Percentiles rank a stretch among this genome's conserved stretches.
Evolutionary conservation across 441 rosid species (phyloP).

Genomic region (Biscutella auriculata): DNA sequence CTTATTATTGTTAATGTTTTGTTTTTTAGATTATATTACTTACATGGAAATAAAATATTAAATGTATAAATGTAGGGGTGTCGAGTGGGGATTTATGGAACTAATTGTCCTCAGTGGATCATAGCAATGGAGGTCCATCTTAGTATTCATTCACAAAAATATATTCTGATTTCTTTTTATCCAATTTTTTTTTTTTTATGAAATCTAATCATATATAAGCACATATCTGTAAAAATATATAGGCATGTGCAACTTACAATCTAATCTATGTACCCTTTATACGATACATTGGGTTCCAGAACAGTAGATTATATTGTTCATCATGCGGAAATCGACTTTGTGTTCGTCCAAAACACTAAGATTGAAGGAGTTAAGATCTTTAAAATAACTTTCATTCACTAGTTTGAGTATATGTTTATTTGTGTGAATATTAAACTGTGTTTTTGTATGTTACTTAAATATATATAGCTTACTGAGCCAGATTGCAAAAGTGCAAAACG

Average conservation of each 20-base stretch:
- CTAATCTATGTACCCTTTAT: conserved; percentile 84
- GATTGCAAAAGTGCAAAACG: conserved; percentile 39
- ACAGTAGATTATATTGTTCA: conserved; percentile 75
- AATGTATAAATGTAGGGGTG: conserved; percentile 35
- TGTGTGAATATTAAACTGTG: not conserved
- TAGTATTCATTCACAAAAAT: not conserved
- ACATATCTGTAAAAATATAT: too few relatives aligned
- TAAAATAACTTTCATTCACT: not conserved
- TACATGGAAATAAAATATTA: not conserved
- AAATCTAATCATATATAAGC: too few relatives aligned
- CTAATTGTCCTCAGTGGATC: conserved; percentile 94
- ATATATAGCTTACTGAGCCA: conserved; percentile 54
- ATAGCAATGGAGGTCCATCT: conserved; percentile 77
- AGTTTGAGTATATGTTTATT: not conserved
- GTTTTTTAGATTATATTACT: not conserved
- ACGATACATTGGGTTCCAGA: conserved; percentile 82
- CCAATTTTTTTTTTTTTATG: too few relatives aligned
- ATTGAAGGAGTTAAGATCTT: conserved; percentile 41
- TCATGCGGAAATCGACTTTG: conserved; percentile 73
- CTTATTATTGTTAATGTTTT: not conserved
- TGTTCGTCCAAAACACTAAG: conserved; percentile 76
- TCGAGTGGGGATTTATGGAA: conserved; percentile 79
- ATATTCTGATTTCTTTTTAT: not conserved
- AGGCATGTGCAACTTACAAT: conserved; percentile 79
- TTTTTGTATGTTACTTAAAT: not conserved